phyloP scores from a whole-genome alignment of 352 stramenopile genomes.

The Pythium dissotocum region DNA sequence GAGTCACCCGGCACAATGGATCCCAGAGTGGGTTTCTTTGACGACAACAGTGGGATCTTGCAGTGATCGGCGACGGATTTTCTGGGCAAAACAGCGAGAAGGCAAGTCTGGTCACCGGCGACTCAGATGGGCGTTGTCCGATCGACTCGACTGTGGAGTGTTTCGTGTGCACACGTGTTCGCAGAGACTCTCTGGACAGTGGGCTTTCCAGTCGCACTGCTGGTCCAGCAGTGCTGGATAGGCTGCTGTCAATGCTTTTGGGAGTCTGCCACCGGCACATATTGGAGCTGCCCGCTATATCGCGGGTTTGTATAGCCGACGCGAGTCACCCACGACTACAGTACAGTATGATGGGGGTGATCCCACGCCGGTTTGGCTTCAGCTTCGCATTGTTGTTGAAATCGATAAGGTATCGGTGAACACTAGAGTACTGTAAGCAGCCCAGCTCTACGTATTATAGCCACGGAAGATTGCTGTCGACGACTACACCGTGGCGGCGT shows the following conservation, averaged over 20 bases:
- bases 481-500: no score
- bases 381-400: neutral
- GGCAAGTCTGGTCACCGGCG: neutral
- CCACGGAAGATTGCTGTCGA: no score
- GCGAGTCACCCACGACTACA: no score
- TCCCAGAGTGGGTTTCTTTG: neutral
- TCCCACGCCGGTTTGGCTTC: neutral
- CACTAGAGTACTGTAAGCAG: neutral
- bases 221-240: neutral
- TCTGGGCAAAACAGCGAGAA: neutral
- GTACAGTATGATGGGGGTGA: no score
- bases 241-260: neutral
- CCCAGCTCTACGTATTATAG: no score
- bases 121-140: slow-evolving; percentile 2
- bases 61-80: slow-evolving; percentile 3
- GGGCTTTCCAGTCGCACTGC: neutral
- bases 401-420: neutral
- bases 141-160: neutral
- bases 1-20: neutral
- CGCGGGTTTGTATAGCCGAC: neutral
- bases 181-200: neutral
- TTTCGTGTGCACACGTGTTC: neutral
- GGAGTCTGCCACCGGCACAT: neutral
- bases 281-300: neutral
- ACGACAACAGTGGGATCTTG: neutral